phyloP scores from a whole-genome alignment of 2,329 filamentous ascomycete genomes.

The Fusarium papillatum region DNA sequence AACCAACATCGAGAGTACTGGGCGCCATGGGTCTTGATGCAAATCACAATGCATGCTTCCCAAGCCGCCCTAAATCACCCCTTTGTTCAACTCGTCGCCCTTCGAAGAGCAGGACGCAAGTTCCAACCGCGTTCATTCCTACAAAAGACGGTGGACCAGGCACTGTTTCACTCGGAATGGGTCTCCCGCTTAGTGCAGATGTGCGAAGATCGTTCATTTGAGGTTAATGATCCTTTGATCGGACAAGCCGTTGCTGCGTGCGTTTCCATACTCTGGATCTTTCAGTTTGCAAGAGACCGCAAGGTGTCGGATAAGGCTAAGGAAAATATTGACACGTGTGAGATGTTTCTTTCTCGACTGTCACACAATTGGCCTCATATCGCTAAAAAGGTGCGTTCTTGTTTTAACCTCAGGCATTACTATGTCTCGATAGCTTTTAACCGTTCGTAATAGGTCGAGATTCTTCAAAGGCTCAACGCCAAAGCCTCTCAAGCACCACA shows the following conservation, averaged over 20 bases:
- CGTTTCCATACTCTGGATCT: conserved; percentile 40
- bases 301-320: conserved; percentile 36
- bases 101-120: conserved; percentile 24
- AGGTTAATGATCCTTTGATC: conserved; percentile 37
- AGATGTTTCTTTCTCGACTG: conserved; percentile 15
- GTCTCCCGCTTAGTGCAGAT: conserved; percentile 39
- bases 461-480: conserved; percentile 29
- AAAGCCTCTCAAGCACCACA: conserved; percentile 21
- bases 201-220: conserved; percentile 34
- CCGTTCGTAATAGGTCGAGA: conserved; percentile 1
- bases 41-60: conserved; percentile 40
- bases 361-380: conserved; percentile 37
- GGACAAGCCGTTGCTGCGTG: conserved; percentile 37
- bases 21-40: conserved; percentile 35
- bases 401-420: fast-evolving
- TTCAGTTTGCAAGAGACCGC: conserved; percentile 38
- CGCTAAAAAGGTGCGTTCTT: conserved; percentile 30
- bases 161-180: conserved; percentile 39
- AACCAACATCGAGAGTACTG: conserved; percentile 36
- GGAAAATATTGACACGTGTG: conserved; percentile 32
- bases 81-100: conserved; percentile 41
- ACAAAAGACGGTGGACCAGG: conserved; percentile 43
- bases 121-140: conserved; percentile 38
- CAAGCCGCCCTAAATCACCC: conserved; percentile 39
- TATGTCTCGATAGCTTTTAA: fast-evolving